These are phyloP conservation scores for Nannizziopsis arthrosporioides DNA, from an alignment of 2,329 filamentous ascomycete species.

Conservation along the genomic window DNA sequence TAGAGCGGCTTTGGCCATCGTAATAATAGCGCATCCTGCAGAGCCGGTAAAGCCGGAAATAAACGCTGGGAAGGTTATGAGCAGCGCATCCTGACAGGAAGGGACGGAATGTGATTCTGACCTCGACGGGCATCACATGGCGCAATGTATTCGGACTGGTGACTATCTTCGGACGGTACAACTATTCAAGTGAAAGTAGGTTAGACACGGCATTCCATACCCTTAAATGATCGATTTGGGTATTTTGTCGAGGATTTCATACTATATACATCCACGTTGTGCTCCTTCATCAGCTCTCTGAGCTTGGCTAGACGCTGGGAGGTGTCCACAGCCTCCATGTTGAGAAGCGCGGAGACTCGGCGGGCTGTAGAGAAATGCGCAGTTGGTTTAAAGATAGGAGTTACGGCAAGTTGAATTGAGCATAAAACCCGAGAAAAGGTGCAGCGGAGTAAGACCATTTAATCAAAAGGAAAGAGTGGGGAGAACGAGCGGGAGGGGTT, in stretches of 20 bases:
- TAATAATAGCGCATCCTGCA: conserved; percentile 82
- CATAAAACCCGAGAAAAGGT: conserved; percentile 6
- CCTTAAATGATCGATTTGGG: conserved; percentile 2
- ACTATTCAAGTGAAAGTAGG: conserved; percentile 44
- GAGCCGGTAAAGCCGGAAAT: conserved; percentile 94
- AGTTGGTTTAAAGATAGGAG: conserved; percentile 20
- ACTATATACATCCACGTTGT: conserved; percentile 88
- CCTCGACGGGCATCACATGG: conserved; percentile 81
- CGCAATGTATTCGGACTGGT: conserved; percentile 96
- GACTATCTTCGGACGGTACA: conserved; percentile 90
- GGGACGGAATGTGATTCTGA: conserved; percentile 23
- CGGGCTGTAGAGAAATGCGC: conserved; percentile 30
- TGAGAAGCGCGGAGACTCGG: conserved; percentile 34
- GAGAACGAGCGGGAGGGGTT: not conserved
- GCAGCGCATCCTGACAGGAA: not conserved
- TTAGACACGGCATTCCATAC: conserved; percentile 28
- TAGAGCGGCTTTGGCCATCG: conserved; percentile 71
- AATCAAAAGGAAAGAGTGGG: conserved; percentile 7
- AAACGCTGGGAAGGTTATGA: conserved; percentile 44
- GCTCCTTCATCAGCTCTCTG: conserved; percentile 73
- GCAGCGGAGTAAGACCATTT: conserved; percentile 20
- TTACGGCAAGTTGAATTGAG: conserved; percentile 1
- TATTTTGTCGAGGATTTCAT: conserved; percentile 29
- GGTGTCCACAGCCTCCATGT: conserved; percentile 73
- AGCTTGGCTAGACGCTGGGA: conserved; percentile 62